Evolutionary conservation across 768 basidiomycete genomes (phyloP).

Genomic region (Leccinum arenicola): DNA sequence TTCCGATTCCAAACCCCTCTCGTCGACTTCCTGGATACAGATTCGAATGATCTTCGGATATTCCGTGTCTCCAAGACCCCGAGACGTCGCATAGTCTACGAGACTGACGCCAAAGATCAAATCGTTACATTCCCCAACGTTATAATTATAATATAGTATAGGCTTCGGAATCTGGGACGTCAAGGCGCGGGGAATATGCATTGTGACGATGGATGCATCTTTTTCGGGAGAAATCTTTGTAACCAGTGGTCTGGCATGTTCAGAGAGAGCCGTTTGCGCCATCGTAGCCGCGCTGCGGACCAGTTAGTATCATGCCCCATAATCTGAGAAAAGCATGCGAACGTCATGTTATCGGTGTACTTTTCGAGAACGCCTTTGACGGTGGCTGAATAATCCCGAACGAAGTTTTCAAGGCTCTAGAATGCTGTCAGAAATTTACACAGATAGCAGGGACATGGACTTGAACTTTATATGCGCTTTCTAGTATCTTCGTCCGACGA

Average conservation of each 20-base stretch:
- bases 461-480: conserved; percentile 75
- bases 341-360: conserved; percentile 80
- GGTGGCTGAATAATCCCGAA: conserved; percentile 63
- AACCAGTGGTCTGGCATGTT: conserved; percentile 59
- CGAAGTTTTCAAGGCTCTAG: conserved; percentile 80
- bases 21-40: conserved; percentile 81
- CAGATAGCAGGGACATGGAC: neutral
- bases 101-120: conserved; percentile 87
- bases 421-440: conserved; percentile 8
- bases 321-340: conserved; percentile 5
- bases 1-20: conserved; percentile 71
- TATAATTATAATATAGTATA: conserved; percentile 71
- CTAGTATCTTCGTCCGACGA: conserved; percentile 75
- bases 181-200: conserved; percentile 59
- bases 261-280: conserved; percentile 72
- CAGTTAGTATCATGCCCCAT: conserved; percentile 1
- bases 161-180: conserved; percentile 67
- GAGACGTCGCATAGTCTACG: conserved; percentile 84
- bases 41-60: conserved; percentile 78
- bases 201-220: conserved; percentile 59
- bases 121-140: conserved; percentile 83
- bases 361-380: conserved; percentile 63
- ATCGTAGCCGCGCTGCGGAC: conserved; percentile 65
- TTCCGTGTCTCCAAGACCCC: conserved; percentile 67
- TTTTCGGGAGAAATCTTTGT: conserved; percentile 67